Evolutionary conservation across 371 early-diverging fungal species (phyloP), one percentile per base, ranked within the genome.

Genomic region (Funneliformis caledonium): DNA sequence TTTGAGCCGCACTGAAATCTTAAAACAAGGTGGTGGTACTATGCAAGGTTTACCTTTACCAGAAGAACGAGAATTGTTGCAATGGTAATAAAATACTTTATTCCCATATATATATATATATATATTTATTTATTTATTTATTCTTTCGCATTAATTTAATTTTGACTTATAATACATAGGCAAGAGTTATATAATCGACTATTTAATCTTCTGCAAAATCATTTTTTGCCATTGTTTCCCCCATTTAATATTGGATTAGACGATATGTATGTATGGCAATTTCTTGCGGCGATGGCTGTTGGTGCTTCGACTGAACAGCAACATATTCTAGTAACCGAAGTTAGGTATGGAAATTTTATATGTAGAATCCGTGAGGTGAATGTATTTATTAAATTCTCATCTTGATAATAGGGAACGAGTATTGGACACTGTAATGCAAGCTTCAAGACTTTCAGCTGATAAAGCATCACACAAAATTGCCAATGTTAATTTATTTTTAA

Each of bases 251-350:
- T 91, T 19, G 88, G 86, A 62, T 84, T 90, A 4, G 97, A 97
- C 83, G 97, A 98, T 83, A 90, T 94, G 76, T 95, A 95, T 83
- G 96, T 97, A n/a, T 98, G 99, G 99, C 98, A 98, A 85, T 98
- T 98, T 82, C 87, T 98, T 86, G 97, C 99, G 4, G 94, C 97
- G 1, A 90, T 98, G 88, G 97, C 97, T 3, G 94, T 96, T 0
- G 95, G 96, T 16, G 97, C 98, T 0, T 92, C 95, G 0, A 93
- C 93, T 81, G 97, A 98, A 56, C 97, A 97, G 85, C 99, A 98
- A 85, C 93, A 95, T 75, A 88, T 93, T 42, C 85, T 98, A 50
- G 96, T 98, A 14, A 93, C 94, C 0, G 97, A 97, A 91, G 95
- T 95, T 72, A 89, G 92, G 90, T 88, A 89, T 80, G 76, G 19